Base-by-base conservation (phyloP, 192 early-diverging fungal species). In the Coemansia sp. region DNA sequence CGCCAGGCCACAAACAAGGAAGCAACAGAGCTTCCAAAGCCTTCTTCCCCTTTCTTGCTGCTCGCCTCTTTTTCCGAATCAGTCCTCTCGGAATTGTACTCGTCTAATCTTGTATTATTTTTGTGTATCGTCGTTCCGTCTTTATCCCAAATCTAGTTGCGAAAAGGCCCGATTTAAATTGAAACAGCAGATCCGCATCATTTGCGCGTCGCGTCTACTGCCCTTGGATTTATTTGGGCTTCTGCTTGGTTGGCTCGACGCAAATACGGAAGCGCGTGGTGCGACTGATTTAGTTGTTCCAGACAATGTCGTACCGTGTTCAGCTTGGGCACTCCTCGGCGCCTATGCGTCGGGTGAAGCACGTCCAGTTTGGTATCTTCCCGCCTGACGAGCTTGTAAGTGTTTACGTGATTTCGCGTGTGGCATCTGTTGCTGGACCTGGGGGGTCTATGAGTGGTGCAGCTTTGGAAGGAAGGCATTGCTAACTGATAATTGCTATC, bases 301-400 rank as follows among this genome's bases (percentile, higher is more conserved):
- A 38, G 56, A 61, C 34, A 42, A 83, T 83, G 81, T 68, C 76
- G 55, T 75, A 77, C 62, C 57, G 52, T 33, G 47, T 68, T 65
- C 37, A 42, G 43, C 69, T 83, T 25, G 61, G 68, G 41, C 73
- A 75, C 48, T 83, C 81, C 47, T 74, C 81, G 72, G 81, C 81
- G 72, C 81, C 81, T 28, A 68, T 83, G 81, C 88, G 91, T 73
- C 87, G 88, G 59, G 94, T 96, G 43, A 87, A 94, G 65, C 84
- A 85, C 65, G 92, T 99, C 45, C 96, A 96, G 83, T 99, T 99
- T 86, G 93, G 95, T 53, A 88, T 99, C 52, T 85, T 99, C 53
- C 90, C 93, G 23, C 96, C 96, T 34, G 94, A 99, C 45, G 96
- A 97, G 80, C 95, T 95, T 82, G 96, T 98, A 92, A 72, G 81